Base-by-base conservation (phyloP, 176 grass and related monocot species). In the Cenchrus purpureus region DNA sequence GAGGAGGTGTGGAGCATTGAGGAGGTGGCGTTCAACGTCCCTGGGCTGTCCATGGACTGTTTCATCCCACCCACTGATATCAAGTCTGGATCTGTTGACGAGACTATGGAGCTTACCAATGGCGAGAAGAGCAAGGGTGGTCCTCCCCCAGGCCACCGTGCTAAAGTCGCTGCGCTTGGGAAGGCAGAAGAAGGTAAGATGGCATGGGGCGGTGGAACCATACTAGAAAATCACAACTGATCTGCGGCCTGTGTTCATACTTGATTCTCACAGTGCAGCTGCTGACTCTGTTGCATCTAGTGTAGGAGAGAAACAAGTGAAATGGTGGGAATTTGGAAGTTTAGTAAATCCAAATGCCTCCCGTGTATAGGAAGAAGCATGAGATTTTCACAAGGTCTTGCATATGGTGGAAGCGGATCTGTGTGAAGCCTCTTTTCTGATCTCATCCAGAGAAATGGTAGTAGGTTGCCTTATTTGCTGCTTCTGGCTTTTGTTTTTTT, bases 1-100 rank as follows among this genome's bases (percentile, higher is more conserved):
- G 94, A 93, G 32, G 94, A 96, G 87, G 88, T 84, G 20, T 96
- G 94, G 94, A 88, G 75, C 57, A 96, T 96, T 45, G 94, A 96
- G 86, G 94, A 96, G 80, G 91, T 91, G 2, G 94, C 81, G 6
- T 96, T 96, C 80, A 91, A 96, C 73, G 94, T 96, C 3, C 88
- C 88, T 0, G 94, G 94, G 10, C 77, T 96, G 43, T 93, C 91
- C 72, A 77, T 91, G 17, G 94, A 96, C 34, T 96, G 91, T 51
- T 96, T 96, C 73, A 93, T 96, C 80, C 91, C 94, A 46, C 94
- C 94, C 53, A 84, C 84, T 31, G 91, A 96, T 83, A 73, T 96
- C 72, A 93, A 91, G 76, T 82, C 83, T 40, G 94, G 77, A 82
- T 92, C 88, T 53, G 71, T 92, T 54, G 79, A 83, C 17, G 94